Evolutionary conservation across 345 rosid genomes (phyloP), one percentile per base, ranked within the genome.

Genomic region (Trapa incisa): DNA sequence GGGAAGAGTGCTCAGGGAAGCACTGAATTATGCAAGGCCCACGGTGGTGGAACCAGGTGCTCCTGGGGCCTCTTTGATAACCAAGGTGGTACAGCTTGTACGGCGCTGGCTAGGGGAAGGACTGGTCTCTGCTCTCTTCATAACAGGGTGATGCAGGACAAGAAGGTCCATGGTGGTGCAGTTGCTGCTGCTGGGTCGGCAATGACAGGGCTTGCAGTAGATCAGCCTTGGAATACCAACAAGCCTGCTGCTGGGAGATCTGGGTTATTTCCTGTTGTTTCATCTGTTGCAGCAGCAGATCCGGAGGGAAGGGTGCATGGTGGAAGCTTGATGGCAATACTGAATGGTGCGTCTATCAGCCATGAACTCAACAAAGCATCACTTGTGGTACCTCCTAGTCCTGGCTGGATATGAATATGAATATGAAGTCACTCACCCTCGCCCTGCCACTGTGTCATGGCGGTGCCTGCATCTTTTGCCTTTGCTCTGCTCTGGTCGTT

Each of bases 1-100:
- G 86, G 86, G 54, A 95, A 91, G 77, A 95, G 99, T 65, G 99
- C 99, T 9, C 99, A 95, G 77, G 99, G 99, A n/a, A 87, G 99
- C 76, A 95, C 99, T 0, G 94, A 95, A 73, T 91, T 85, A 72
- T 95, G 99, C 84, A 91, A 95, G 80, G 96, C 99, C n/a, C 99
- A 94, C 41, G 97, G 99, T 67, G 97, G 99, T 41, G 99, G 99
- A 37, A 94, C 85, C 77, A 80, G 96, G 67, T 94, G 96, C 75
- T 81, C 93, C 0, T 94, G 99, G 99, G 96, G 88, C 47, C 92
- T 84, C 71, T 86, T 84, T 48, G 88, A 85, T 37, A 80, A 88
- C 36, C 91, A 84, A 80, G 77, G 75, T 66, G 82, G 81, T 22
- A 22, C 29, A 3, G 69, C 76, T 38, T 94, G 99, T 70, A 79